These are phyloP conservation scores for Sarocladium strictum DNA, from an alignment of 2,329 filamentous ascomycete species.

Conservation along the genomic window DNA sequence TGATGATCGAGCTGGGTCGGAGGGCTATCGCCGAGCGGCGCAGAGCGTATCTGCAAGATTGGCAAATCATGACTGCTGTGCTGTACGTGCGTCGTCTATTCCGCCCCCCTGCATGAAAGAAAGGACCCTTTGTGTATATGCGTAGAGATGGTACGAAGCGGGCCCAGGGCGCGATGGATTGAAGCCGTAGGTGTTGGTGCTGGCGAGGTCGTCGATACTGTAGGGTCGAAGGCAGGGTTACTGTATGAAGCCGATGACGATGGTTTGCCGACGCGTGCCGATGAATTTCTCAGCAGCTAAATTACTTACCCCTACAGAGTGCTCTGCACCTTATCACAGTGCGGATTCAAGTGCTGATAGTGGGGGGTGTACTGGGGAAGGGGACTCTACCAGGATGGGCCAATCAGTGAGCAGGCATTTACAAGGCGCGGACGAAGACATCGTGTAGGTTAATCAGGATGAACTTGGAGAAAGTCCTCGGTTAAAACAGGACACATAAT, in stretches of 20 bases:
- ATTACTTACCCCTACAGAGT: neutral
- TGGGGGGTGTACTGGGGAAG: neutral
- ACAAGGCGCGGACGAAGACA: neutral
- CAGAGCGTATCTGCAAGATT: neutral
- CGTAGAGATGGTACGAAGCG: no score
- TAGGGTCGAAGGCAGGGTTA: neutral
- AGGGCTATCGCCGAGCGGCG: neutral
- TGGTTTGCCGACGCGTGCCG: neutral
- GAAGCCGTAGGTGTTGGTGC: neutral
- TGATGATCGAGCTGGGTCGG: neutral
- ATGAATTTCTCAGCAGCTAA: neutral
- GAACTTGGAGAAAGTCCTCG: no score
- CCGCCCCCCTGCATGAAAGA: no score
- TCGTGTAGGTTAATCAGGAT: no score
- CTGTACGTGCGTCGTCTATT: no score
- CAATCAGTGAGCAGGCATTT: neutral
- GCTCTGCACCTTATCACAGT: no score
- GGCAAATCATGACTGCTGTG: constrained; percentile 2
- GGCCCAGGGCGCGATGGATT: no score
- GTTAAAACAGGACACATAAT: no score
- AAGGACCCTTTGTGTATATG: no score
- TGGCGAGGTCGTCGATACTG: neutral
- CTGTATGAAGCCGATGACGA: constrained; percentile 2
- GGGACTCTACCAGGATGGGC: neutral
- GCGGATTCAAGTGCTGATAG: neutral